phyloP scores from a whole-genome alignment of 331 rosid species.

The Quercus phellos region DNA sequence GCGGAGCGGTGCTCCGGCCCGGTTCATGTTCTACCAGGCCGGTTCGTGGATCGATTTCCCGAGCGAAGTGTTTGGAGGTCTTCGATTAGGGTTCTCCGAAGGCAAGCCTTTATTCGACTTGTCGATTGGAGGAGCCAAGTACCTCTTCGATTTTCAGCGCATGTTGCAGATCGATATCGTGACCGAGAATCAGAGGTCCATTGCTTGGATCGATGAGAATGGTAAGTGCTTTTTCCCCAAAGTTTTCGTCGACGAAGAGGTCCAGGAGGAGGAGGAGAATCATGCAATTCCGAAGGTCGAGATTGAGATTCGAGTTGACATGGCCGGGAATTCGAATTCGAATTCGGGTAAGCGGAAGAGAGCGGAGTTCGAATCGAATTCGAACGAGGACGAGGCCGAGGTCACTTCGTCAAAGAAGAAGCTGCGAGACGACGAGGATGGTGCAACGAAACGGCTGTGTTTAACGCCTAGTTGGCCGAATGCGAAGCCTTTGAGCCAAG shows the following conservation, averaged over 20 bases:
- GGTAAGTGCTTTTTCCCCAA: slow-evolving; percentile 47
- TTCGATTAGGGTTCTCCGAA: slow-evolving; percentile 29
- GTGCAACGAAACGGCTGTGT: slow-evolving; percentile 24
- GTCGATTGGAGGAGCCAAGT: slow-evolving; percentile 33
- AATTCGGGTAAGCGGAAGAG: slow-evolving; percentile 27
- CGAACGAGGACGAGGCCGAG: slow-evolving; percentile 29
- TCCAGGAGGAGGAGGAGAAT: slow-evolving; percentile 1
- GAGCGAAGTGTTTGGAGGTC: slow-evolving; percentile 9
- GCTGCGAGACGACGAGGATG: neutral
- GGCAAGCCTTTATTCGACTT: slow-evolving; percentile 28
- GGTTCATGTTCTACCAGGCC: slow-evolving; percentile 44
- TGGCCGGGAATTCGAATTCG: slow-evolving; percentile 10
- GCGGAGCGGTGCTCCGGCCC: slow-evolving; percentile 31
- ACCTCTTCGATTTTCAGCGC: slow-evolving; percentile 39
- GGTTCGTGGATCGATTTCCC: slow-evolving; percentile 47
- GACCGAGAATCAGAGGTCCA: slow-evolving; percentile 39
- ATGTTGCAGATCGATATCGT: slow-evolving; percentile 48
- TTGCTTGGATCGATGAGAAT: slow-evolving; percentile 57
- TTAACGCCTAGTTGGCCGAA: slow-evolving; percentile 36
- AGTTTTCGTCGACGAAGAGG: slow-evolving; percentile 34
- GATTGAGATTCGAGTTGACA: slow-evolving; percentile 23
- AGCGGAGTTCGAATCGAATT: neutral
- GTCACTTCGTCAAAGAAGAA: slow-evolving; percentile 29
- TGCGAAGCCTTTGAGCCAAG: slow-evolving; percentile 27
- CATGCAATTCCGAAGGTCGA: slow-evolving; percentile 15